Evolutionary conservation across 257 asterid species (phyloP), one percentile per base, ranked within the genome.

Genomic region (Marsdenia floribunda): DNA sequence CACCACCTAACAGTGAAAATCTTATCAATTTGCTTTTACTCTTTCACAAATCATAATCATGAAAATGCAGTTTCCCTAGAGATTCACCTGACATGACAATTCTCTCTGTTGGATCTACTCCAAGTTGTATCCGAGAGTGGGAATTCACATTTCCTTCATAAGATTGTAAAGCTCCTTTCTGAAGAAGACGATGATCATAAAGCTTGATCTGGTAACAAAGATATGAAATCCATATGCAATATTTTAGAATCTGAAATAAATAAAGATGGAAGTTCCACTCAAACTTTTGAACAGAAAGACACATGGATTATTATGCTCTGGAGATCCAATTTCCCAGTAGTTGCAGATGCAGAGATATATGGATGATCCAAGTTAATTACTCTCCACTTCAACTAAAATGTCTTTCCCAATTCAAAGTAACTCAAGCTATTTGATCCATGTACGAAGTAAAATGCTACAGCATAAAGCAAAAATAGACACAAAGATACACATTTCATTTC

Each of bases 31-130:
- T 18, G 42, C 13, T 63, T 70, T 47, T 54, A 47, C n/a, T 63
- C 58, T 74, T 46, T 47, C 72, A 66, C 49, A 52, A 2, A 26
- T n/a, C 37, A n/a, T 14, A 22, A 42, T 44, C 22, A 21, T 10
- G 22, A 44, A 68, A 14, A 49, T 14, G 3, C 21, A 72, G 26
- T 61, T 16, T 26, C 33, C 53, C 19, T 42, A 53, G 44, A 77
- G 24, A 26, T 37, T 37, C 63, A 94, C 97, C 96, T 84, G 98
- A 94, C 80, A 90, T 76, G 73, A 94, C 78, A 61, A 90, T 76
- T 80, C 80, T 89, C 81, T 94, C 99, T 24, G 92, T 83, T 6
- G 97, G 97, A 82, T 92, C 99, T 47, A 94, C 88, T 77, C 90
- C 99, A 80, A 95, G 89, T 74, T 87, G 85, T 75, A 95, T 83